Evolutionary conservation across 306 rosid genomes (phyloP).

Genomic region (Oemleria cerasiformis): DNA sequence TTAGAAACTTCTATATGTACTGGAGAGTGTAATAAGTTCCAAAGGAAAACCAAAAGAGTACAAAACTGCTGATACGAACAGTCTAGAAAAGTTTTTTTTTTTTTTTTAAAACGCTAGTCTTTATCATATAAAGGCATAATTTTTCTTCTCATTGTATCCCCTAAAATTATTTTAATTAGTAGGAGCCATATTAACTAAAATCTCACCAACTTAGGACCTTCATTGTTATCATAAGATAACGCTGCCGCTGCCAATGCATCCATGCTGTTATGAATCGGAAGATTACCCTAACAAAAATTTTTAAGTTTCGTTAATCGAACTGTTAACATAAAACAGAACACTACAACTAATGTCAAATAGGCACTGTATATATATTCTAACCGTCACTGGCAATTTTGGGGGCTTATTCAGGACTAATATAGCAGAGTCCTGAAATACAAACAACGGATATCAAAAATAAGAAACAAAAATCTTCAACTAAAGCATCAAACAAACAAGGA

Average conservation of each 20-base stretch:
- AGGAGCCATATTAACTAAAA: slow-evolving; percentile 9
- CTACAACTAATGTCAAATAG: slow-evolving; percentile 13
- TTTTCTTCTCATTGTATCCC: neutral
- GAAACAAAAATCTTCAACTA: neutral
- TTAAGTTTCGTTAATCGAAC: slow-evolving; percentile 26
- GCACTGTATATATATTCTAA: slow-evolving; percentile 30
- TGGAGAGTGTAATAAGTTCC: neutral
- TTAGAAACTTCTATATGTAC: neutral
- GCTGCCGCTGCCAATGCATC: slow-evolving; percentile 98
- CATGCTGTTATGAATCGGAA: slow-evolving; percentile 93
- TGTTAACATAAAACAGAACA: neutral
- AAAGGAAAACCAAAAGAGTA: slow-evolving; percentile 2
- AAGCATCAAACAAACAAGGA: slow-evolving; percentile 23
- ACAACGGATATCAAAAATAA: neutral
- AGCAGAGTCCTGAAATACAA: slow-evolving; percentile 64
- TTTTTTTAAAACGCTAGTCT: neutral
- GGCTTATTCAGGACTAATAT: slow-evolving; percentile 88
- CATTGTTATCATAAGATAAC: slow-evolving; percentile 69
- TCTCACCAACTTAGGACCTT: slow-evolving; percentile 89
- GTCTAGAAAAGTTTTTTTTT: neutral
- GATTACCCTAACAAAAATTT: slow-evolving; percentile 66
- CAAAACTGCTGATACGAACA: neutral
- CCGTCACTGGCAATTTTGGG: slow-evolving; percentile 92
- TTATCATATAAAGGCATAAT: neutral
- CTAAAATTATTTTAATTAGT: neutral